These are phyloP conservation scores for Sideroxylon spinosum DNA, from an alignment of 179 eudicot genomes.

Conservation along the genomic window DNA sequence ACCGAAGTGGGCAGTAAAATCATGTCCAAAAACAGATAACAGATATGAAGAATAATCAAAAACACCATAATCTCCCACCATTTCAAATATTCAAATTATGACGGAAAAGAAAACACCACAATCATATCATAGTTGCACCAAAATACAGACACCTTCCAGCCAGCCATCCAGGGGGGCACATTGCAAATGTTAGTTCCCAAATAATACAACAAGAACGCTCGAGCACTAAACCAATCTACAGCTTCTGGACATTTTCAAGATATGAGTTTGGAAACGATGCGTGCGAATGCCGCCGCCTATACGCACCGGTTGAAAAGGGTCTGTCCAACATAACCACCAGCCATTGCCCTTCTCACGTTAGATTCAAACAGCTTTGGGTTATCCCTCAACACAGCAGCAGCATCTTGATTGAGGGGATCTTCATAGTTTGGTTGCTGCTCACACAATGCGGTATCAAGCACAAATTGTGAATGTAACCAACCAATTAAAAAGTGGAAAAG, in stretches of 20 bases:
- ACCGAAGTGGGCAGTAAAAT: neutral
- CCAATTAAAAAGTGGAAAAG: neutral
- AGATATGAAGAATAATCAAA: neutral
- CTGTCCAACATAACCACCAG: constrained; percentile 86
- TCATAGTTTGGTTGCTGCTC: constrained; percentile 87
- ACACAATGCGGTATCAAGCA: neutral
- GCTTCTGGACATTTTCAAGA: constrained; percentile 4
- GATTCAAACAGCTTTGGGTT: constrained; percentile 80
- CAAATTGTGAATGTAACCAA: neutral
- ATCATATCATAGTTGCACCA: constrained; percentile 2
- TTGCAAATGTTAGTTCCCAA: neutral
- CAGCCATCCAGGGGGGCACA: neutral
- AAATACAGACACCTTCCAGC: neutral
- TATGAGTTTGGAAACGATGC: constrained; percentile 4
- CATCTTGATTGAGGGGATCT: constrained; percentile 93
- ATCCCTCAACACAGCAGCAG: constrained; percentile 90
- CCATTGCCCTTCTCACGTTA: constrained; percentile 82
- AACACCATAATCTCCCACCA: constrained; percentile 8
- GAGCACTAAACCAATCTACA: constrained; percentile 5
- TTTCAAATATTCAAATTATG: constrained; percentile 5
- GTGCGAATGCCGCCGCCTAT: constrained; percentile 12
- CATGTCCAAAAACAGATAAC: neutral
- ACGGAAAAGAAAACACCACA: neutral
- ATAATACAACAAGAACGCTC: constrained; percentile 4
- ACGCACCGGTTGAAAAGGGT: constrained; percentile 53